Base-by-base conservation (phyloP, 495 filamentous ascomycete species). In the Diplogelasinospora grovesii region DNA sequence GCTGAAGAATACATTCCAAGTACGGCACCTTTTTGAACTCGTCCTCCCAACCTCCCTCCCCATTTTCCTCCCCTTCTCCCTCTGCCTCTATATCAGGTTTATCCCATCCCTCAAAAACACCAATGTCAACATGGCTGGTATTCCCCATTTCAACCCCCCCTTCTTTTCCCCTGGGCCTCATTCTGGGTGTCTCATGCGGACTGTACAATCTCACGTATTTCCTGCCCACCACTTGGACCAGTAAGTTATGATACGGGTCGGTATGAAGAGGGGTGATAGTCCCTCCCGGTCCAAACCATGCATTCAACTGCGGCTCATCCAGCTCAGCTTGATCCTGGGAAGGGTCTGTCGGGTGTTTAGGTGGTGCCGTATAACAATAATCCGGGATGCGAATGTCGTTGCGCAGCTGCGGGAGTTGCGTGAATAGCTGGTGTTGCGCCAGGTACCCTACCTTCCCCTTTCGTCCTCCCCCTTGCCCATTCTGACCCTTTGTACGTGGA, bases 231-330 rank as follows among this genome's bases (percentile, higher is more conserved):
- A 96, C 84, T 56, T 97, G 92, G 14, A 82, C 78, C 8, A 98
- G 74, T 22, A 97, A 77, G 51, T 98, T 98, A 53, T 96, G 84
- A 55, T 95, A 89, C 2, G 88, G 86, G 54, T 98, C 92, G 15
- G 86, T 90, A 58, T 98, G 92, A 14, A 96, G 63, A 4, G 93
- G 92, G 0, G 86, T 93, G 27, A 96, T 88, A 2, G 92, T 97
- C 31, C 80, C 82, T 0, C 78, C 64, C 0, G 92, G 92, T 0
- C 92, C 92, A 39, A 97, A 83, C 92, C 92, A 98, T 3, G 85
- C 88, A 57, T 98, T 96, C n/a, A 81, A 56, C 13, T 77, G 56
- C 1, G 78, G 75, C 3, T 65, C 62, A 8, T 73, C 69, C 3
- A 74, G 59, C 36, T 73, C 64, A 1, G 58, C 61, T 48, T 72